Percentiles rank a stretch among this genome's conserved stretches.
Evolutionary conservation across 768 basidiomycete species (phyloP).

Genomic region (Lentinula edodes): DNA sequence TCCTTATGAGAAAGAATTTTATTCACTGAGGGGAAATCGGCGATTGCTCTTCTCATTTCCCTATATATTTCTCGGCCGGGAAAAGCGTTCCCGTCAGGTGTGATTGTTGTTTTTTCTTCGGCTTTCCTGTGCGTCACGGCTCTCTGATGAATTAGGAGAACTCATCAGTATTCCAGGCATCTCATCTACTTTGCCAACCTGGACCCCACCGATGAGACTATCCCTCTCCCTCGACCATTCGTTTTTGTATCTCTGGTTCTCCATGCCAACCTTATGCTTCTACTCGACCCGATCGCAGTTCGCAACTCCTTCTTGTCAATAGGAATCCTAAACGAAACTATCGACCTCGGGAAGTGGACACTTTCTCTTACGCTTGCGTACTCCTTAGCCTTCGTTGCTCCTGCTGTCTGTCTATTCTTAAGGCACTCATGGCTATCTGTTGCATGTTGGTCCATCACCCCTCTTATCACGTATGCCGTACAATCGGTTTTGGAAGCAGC

Average conservation of each 20-base stretch:
- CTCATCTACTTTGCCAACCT: conserved; percentile 34
- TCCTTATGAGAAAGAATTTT: too few species aligned
- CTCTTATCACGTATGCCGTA: conserved; percentile 35
- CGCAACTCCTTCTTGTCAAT: conserved; percentile 19
- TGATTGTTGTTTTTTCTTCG: conserved; percentile 40
- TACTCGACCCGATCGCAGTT: conserved; percentile 34
- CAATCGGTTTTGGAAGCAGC: conserved; percentile 43
- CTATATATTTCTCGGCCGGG: too few species aligned
- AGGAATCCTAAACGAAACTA: conserved; percentile 14
- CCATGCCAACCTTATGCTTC: conserved; percentile 42
- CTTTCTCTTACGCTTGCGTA: conserved; percentile 25
- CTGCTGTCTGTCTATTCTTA: conserved; percentile 42
- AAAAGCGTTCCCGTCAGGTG: too few species aligned
- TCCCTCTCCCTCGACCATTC: conserved; percentile 41
- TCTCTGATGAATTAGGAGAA: background rate
- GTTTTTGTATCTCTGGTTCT: conserved; percentile 43
- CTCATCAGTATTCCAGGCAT: conserved; percentile 30
- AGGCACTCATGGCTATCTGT: conserved; percentile 47
- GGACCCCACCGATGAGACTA: conserved; percentile 26
- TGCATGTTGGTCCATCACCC: conserved; percentile 47
- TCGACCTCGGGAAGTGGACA: conserved; percentile 30
- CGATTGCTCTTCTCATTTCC: too few species aligned
- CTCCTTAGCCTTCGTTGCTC: conserved; percentile 39
- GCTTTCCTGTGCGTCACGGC: conserved; percentile 35
- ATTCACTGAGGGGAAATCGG: too few species aligned